Evolutionary conservation across 2,329 filamentous ascomycete genomes (phyloP), one percentile per base, ranked within the genome.

Genomic region (Diplodia sapinea): DNA sequence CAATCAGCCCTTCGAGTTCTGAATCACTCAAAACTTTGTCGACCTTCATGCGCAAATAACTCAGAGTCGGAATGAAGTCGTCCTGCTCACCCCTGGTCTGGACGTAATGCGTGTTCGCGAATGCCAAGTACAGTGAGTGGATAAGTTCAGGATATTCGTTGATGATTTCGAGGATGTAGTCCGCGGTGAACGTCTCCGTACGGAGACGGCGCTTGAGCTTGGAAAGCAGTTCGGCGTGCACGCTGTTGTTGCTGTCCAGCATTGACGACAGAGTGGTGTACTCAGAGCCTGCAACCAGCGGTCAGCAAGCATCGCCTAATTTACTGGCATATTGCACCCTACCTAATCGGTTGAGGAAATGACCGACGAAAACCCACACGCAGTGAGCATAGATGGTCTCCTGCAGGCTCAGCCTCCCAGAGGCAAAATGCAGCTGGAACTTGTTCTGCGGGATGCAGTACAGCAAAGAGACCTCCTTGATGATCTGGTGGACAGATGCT

Each of bases 401-500:
- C 79, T 99, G 95, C 63, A 99, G 85, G 76, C 94, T 97, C 71
- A 99, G 85, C 73, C 90, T 87, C 61, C 94, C 94, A 17, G 87
- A 89, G 62, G 92, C 91, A 79, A 99, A 99, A 73, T 97, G 88
- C 68, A 86, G 84, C 81, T 97, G 94, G 79, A 99, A 93, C 81
- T 94, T 95, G 85, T 97, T 99, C 80, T 96, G 94, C 15, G 95
- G 95, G 72, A 99, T 91, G 79, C 95, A 99, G 87, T 98, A 99
- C 20, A 99, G 85, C 68, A 99, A 87, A 1, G 95, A 98, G 62
- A 97, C 90, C 80, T 99, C 95, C 86, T 98, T 98, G 83, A 95
- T 96, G 83, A 99, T 97, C 81, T 99, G 95, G 81, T 97, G 92
- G 72, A 99, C 97, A 2, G 94, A 95, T 73, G 94, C 91, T 75